Percentiles rank a stretch among this genome's conserved stretches.
These are phyloP conservation scores for Lycium barbarum DNA, from an alignment of 257 asterid genomes.

Conservation along the genomic window DNA sequence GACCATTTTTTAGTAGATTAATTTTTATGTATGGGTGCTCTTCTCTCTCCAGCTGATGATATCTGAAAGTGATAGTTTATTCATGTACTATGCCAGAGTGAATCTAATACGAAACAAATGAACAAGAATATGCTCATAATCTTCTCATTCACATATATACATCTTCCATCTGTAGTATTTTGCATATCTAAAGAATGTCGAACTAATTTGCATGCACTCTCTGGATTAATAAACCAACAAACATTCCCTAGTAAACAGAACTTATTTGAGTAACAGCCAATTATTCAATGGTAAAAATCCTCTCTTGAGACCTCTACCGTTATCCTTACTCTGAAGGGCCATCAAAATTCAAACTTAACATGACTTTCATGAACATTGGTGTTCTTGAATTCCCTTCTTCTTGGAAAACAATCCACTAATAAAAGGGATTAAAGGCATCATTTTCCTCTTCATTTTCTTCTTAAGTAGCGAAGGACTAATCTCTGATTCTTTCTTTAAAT, in stretches of 20 bases:
- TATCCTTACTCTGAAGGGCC: background rate
- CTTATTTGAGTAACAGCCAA: conserved; percentile 1
- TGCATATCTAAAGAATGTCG: conserved; percentile 9
- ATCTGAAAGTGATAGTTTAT: background rate
- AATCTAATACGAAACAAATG: background rate
- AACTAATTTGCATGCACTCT: conserved; percentile 14
- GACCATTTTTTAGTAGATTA: no score
- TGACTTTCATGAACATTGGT: background rate
- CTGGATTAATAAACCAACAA: background rate
- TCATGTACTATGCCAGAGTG: background rate
- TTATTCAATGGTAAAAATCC: background rate
- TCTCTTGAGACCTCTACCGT: conserved; percentile 12
- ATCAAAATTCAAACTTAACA: background rate
- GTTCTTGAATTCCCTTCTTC: conserved; percentile 49
- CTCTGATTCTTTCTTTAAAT: conserved; percentile 20
- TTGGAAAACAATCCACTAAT: conserved; percentile 61
- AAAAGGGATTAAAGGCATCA: conserved; percentile 50
- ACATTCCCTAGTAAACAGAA: background rate
- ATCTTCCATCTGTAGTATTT: background rate
- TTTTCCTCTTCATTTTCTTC: conserved; percentile 61
- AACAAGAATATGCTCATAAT: background rate
- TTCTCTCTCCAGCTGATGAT: conserved; percentile 5
- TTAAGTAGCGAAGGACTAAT: conserved; percentile 32
- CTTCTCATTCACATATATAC: conserved; percentile 3
- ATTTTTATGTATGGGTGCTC: background rate